Base-by-base conservation (phyloP, 805 yeast genomes). In the Clavispora phyllophila region DNA sequence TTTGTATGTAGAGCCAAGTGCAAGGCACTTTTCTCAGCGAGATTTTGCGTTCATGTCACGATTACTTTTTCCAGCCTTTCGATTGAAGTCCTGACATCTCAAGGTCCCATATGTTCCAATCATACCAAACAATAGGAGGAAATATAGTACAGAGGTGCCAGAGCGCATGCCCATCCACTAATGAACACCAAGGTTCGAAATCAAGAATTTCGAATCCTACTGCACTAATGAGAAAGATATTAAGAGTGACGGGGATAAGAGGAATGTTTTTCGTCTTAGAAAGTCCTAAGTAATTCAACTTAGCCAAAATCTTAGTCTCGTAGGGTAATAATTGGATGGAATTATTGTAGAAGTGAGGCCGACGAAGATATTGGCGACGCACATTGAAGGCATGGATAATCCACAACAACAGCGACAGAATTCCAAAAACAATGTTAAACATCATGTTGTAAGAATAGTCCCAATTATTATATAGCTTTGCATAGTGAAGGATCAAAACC, bases 131-230 rank as follows among this genome's bases (percentile, higher is more conserved):
- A 44, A 78, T 65, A 0, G 91, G 79, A 0, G 98, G 98, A 56
- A 87, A 61, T 2, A 90, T 81, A 0, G 99, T 93, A 17, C 87
- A 78, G 22, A 85, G 72, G 60, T 93, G 99, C 99, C 99, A 93
- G 31, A 91, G 56, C 0, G 96, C 80, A 63, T 93, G 99, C 0
- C 96, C 95, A 64, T 93, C 99, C 0, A 93, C 54, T 31, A 86
- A 72, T 13, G 86, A 53, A 13, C 29, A 43, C 40, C 57, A 40
- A 1, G 75, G 75, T 19, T 51, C 55, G 38, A 68, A 69, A 41
- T 70, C 75, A 23, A 50, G 45, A 14, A 66, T 33, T 40, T 70
- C 75, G 26, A 69, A 59, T 12, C 54, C 42, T 49, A 67, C 59
- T 0, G 72, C 62, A 5, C 48, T 18, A 5, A 65, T 29, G 19